These are phyloP conservation scores for Prosopis cineraria DNA, from an alignment of 306 rosid species.

Conservation along the genomic window DNA sequence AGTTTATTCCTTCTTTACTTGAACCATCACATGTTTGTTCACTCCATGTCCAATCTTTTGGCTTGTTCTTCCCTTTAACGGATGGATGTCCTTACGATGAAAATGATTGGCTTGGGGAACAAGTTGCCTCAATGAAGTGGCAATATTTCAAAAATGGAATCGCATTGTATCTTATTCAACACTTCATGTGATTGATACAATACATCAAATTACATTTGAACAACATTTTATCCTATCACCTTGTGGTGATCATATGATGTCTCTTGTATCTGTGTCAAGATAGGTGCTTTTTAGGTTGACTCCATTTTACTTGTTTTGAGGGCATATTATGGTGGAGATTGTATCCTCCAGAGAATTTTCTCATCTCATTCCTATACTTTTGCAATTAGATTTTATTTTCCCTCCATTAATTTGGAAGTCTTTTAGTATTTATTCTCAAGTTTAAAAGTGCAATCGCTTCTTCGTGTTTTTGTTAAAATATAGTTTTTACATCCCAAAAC, in stretches of 20 bases:
- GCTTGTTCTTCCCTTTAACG: not conserved
- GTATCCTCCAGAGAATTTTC: not conserved
- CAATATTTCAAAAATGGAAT: not conserved
- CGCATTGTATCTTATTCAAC: not conserved
- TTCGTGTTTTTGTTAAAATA: too few relatives aligned
- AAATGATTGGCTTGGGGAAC: not conserved
- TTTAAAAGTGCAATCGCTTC: not conserved
- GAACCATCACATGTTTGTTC: not conserved
- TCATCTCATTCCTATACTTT: not conserved
- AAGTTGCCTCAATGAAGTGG: not conserved
- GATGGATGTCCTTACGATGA: not conserved
- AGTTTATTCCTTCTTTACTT: slow-evolving; percentile 3
- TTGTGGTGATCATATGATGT: not conserved
- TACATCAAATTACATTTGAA: not conserved
- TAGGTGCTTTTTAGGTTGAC: not conserved
- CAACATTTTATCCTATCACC: not conserved
- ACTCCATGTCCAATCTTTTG: not conserved
- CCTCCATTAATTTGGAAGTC: not conserved
- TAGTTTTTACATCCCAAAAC: too few relatives aligned
- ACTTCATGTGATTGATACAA: not conserved
- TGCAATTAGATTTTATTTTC: not conserved
- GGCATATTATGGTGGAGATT: not conserved
- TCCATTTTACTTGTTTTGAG: not conserved
- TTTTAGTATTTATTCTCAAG: not conserved
- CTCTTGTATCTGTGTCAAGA: not conserved